These are phyloP conservation scores for Trametes gibbosa DNA, from an alignment of 768 basidiomycete genomes.

Conservation along the genomic window DNA sequence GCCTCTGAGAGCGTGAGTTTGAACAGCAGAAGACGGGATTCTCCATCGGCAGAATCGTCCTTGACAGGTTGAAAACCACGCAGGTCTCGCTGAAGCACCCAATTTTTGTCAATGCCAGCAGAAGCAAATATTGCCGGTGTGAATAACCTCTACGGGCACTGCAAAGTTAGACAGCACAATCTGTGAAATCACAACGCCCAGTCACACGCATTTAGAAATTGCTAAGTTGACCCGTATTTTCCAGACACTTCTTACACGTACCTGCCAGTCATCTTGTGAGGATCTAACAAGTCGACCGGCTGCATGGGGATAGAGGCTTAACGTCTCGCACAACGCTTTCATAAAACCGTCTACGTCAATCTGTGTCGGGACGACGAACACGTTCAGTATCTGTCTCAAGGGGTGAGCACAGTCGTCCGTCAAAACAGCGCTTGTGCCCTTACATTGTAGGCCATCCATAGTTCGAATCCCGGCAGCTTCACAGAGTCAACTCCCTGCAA, in stretches of 20 bases:
- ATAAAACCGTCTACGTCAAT: constrained; percentile 3
- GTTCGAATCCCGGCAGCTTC: constrained; percentile 17
- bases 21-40: constrained; percentile 19
- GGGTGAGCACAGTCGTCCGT: background rate
- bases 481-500: background rate
- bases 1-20: constrained; percentile 27
- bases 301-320: constrained; percentile 9
- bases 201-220: background rate
- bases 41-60: background rate
- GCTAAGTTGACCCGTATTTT: background rate
- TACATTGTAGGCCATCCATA: constrained; percentile 21
- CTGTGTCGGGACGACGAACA: constrained; percentile 13
- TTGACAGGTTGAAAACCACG: background rate
- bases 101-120: background rate
- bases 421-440: background rate
- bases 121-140: background rate
- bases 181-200: background rate
- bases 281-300: constrained; percentile 5
- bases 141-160: background rate
- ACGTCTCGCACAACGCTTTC: background rate
- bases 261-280: constrained; percentile 6
- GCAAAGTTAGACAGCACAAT: background rate
- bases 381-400: constrained; percentile 20
- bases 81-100: constrained; percentile 14
- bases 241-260: background rate